Percentiles rank a stretch among this genome's conserved stretches.
phyloP scores from a whole-genome alignment of 2,329 filamentous ascomycete genomes.

The Rhytidhysteron rufulum region DNA sequence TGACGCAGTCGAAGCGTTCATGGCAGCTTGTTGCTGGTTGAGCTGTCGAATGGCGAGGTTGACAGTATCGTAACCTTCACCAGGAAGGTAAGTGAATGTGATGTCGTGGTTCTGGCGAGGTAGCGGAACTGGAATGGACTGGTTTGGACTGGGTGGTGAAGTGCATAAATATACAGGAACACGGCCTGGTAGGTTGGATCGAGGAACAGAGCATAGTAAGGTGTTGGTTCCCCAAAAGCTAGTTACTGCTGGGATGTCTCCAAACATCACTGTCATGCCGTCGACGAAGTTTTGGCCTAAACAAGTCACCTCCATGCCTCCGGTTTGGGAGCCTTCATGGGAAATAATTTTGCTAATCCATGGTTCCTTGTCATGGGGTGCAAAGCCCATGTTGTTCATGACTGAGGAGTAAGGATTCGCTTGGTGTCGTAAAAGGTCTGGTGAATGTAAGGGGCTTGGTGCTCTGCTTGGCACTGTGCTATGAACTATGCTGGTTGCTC shows the following conservation, averaged over 20 bases:
- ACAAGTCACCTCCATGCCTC: slow-evolving; percentile 83
- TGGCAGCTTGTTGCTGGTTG: too few species aligned
- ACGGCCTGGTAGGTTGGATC: slow-evolving; percentile 61
- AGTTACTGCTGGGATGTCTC: slow-evolving; percentile 64
- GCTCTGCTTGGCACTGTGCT: too few species aligned
- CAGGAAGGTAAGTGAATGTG: slow-evolving; percentile 67
- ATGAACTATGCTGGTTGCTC: too few species aligned
- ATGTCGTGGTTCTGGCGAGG: slow-evolving; percentile 21
- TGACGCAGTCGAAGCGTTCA: too few species aligned
- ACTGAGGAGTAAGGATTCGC: too few species aligned
- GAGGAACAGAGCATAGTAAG: slow-evolving; percentile 75
- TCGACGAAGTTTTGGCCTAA: slow-evolving; percentile 77
- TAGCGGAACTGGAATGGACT: slow-evolving; percentile 38
- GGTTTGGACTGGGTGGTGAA: slow-evolving; percentile 45
- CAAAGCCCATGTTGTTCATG: slow-evolving; percentile 29
- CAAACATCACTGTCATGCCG: slow-evolving; percentile 81
- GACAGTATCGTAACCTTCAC: slow-evolving; percentile 65
- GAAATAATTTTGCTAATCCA: slow-evolving; percentile 80
- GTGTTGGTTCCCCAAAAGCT: slow-evolving; percentile 78
- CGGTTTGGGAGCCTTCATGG: slow-evolving; percentile 72
- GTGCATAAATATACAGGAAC: slow-evolving; percentile 68
- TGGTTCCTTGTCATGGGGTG: slow-evolving; percentile 1
- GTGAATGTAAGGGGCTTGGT: too few species aligned
- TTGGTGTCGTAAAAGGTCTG: too few species aligned
- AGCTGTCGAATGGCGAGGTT: slow-evolving; percentile 54